Conservation (phyloP, 305 asterid genomes). For the Rubia occidens region DNA sequence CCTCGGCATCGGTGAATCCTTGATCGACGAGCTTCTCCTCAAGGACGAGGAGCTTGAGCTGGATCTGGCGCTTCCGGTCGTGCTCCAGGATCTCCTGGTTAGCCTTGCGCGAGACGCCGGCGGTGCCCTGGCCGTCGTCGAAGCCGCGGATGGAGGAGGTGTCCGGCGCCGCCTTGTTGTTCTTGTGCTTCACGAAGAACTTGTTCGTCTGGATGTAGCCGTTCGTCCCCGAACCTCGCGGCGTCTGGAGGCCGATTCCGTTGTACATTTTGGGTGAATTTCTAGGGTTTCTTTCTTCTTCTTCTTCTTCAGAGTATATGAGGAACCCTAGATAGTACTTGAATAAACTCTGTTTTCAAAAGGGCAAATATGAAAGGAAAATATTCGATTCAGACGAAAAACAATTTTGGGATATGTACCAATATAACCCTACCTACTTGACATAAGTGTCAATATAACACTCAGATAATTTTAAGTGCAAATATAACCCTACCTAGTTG, state of each 20-base stretch:
- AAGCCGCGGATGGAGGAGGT: slow-evolving; percentile 41
- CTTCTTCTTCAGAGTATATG: neutral
- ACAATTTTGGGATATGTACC: slow-evolving; percentile 36
- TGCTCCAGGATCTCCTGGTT: slow-evolving; percentile 78
- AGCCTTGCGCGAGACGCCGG: slow-evolving; percentile 52
- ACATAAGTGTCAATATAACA: too few relatives aligned
- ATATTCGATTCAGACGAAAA: too few relatives aligned
- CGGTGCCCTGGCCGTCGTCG: slow-evolving; percentile 60
- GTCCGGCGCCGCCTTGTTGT: slow-evolving; percentile 48
- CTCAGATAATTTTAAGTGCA: too few relatives aligned
- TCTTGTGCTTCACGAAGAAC: slow-evolving; percentile 49
- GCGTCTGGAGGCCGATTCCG: slow-evolving; percentile 83
- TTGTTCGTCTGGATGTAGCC: slow-evolving; percentile 74
- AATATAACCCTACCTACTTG: too few relatives aligned
- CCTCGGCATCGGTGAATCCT: slow-evolving; percentile 72
- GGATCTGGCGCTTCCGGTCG: slow-evolving; percentile 83
- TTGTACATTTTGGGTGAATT: slow-evolving; percentile 42
- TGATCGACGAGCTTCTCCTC: slow-evolving; percentile 69
- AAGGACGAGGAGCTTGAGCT: slow-evolving; percentile 62
- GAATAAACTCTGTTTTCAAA: too few relatives aligned
- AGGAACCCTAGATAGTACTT: too few relatives aligned
- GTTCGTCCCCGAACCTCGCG: slow-evolving; percentile 90
- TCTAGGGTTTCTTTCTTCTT: neutral
- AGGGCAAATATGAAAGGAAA: too few relatives aligned
- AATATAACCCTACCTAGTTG: too few relatives aligned